A percentile compares a stretch with the other conserved stretches of the same genome.
phyloP scores from a whole-genome alignment of 2,329 filamentous ascomycete species.

The Cladobotryum protrusum region DNA sequence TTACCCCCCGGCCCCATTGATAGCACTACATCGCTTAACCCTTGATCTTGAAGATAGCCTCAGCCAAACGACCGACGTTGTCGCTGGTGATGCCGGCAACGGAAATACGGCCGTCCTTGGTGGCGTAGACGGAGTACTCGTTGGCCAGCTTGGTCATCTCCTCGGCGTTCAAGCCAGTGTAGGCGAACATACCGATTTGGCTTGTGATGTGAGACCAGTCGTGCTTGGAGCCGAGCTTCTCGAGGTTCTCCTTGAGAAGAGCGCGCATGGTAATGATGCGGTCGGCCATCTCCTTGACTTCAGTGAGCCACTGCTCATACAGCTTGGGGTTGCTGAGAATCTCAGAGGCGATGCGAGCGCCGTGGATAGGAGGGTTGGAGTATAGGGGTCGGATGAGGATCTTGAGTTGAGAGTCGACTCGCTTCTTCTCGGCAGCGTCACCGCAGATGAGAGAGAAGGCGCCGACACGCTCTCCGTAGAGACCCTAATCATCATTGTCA shows the following conservation, averaged over 20 bases:
- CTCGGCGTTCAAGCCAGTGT: conserved; percentile 84
- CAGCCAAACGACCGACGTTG: conserved; percentile 73
- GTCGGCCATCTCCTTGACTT: conserved; percentile 98
- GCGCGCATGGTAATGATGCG: conserved; percentile 98
- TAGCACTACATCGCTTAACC: conserved; percentile 38
- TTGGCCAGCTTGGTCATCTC: conserved; percentile 89
- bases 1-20: neutral
- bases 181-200: conserved; percentile 99
- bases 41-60: conserved; percentile 80
- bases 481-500: conserved; percentile 52
- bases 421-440: conserved; percentile 85
- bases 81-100: conserved; percentile 76
- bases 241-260: conserved; percentile 88
- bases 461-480: conserved; percentile 96
- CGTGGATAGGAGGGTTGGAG: conserved; percentile 97
- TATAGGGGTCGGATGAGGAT: conserved; percentile 94
- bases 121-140: conserved; percentile 96
- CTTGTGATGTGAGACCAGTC: conserved; percentile 99
- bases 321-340: conserved; percentile 82
- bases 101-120: conserved; percentile 83
- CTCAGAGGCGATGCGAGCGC: conserved; percentile 85
- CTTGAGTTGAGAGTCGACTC: conserved; percentile 95
- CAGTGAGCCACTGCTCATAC: conserved; percentile 89
- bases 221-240: conserved; percentile 90
- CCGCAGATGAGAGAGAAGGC: conserved; percentile 90